Base-by-base conservation (phyloP, 73 alveolate genomes). In the Paramecium primaurelia region DNA sequence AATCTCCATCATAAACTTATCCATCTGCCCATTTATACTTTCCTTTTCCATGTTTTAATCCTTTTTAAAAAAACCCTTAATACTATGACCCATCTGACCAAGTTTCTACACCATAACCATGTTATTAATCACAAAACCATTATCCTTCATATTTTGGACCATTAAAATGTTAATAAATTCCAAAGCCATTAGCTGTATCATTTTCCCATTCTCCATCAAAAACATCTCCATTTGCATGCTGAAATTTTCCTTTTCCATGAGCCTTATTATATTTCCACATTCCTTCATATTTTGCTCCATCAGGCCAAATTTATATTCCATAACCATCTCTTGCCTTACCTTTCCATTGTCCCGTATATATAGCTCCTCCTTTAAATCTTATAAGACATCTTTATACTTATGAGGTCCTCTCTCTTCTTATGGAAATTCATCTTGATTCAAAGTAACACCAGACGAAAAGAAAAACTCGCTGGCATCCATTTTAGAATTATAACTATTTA, bases 21-120 rank as follows among this genome's bases (percentile, higher is more conserved):
- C 97, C 97, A 93, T 95, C 97, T 20, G 51, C 92, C 97, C 97
- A 95, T 42, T 89, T 95, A 91, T 80, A 93, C n/a, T n/a, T 75
- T 14, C 95, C 95, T 60, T 68, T 75, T 16, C 96, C 96, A 69
- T 93, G 59, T 38, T 85, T 93, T n/a, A 86, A 34, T 86, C 96
- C 95, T 40, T 93, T 71, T 6, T n/a, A 68, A 86, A 32, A 93
- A 54, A 71, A 71, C 60, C 97, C 97, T 60, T 58, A 86, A 86
- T 86, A 94, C 10, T 22, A 34, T 14, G 95, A 86, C 11, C 96
- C 97, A 69, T 94, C 97, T 4, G 93, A 86, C 97, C 96, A 94
- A 25, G 88, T 94, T 71, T 94, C 97, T 44, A 47, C 44, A 6
- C 96, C 96, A 69, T 77, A 93, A 36, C 94, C 96, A 36, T 93